A percentile compares a stretch with the other conserved stretches of the same genome.
Conservation (phyloP, 2,329 filamentous ascomycete genomes). For the Sphaerostilbella broomeana region DNA sequence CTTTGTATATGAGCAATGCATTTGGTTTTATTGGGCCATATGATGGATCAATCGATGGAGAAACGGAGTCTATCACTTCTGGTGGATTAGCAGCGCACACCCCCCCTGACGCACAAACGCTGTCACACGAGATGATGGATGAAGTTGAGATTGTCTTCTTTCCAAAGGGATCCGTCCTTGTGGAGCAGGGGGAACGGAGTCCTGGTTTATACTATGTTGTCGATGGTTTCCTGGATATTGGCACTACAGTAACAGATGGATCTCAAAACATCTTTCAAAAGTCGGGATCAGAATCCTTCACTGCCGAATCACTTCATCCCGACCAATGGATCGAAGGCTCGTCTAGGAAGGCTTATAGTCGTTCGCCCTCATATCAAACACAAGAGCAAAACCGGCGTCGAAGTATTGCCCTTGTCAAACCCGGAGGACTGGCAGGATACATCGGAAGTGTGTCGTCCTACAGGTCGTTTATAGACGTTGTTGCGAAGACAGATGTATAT, state of each 20-base stretch:
- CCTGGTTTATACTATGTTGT: conserved; percentile 96
- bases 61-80: conserved; percentile 79
- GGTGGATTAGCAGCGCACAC: conserved; percentile 55
- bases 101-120: conserved; percentile 56
- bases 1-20: conserved; percentile 64
- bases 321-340: conserved; percentile 20
- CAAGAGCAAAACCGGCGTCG: conserved; percentile 46
- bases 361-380: conserved; percentile 14
- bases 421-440: conserved; percentile 89
- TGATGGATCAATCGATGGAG: conserved; percentile 67
- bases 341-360: background rate
- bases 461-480: conserved; percentile 91
- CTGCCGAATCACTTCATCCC: conserved; percentile 12
- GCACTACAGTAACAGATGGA: conserved; percentile 52
- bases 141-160: conserved; percentile 98
- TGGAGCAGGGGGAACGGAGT: conserved; percentile 95
- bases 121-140: conserved; percentile 76
- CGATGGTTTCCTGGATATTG: conserved; percentile 92
- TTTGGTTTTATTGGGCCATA: conserved; percentile 88
- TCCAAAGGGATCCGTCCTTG: conserved; percentile 84
- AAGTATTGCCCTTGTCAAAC: conserved; percentile 86
- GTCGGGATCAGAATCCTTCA: conserved; percentile 20
- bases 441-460: conserved; percentile 92
- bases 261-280: conserved; percentile 28
- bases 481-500: conserved; percentile 96